Base-by-base conservation (phyloP, 2,329 filamentous ascomycete genomes). In the Venturia pyrina region DNA sequence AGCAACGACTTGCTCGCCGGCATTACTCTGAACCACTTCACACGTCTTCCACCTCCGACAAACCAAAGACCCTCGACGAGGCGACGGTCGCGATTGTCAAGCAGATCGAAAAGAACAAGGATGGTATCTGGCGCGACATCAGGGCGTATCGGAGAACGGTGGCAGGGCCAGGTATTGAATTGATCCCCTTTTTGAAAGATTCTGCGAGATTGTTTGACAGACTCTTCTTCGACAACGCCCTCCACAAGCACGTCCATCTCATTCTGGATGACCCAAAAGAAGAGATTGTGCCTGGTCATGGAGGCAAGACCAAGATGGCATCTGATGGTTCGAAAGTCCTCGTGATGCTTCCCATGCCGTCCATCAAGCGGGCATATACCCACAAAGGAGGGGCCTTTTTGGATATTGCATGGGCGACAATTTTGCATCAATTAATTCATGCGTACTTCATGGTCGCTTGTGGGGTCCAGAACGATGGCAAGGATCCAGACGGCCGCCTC, bases 361-460 rank as follows among this genome's bases (percentile, higher is more conserved):
- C 24, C 3, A 17, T 48, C 60, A 40, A 44, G n/a, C 7, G 34
- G 17, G 37, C 15, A 32, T 17, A n/a, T 15, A 28, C 24, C 3
- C 11, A 5, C 4, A 44, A 6, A 21, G 24, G 17, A 5, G n/a
- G 8, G 3, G 8, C 37, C 11, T 3, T n/a, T 3, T 37, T 59
- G 53, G 32, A 37, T 7, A 10, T 34, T 28, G 32, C 53, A 32
- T 59, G 53, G 60, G 37, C 56, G 19, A 50, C 37, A 10, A 19
- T 67, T 11, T 40, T 67, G 15, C 66, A 67, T 65, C 64, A 66
- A 24, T 28, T 67, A 41, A 67, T 67, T 40, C 66, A 67, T 34
- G 66, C 66, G 17, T 67, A 67, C 59, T 67, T 67, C 43, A 17
- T 67, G 19, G 46, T 59, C 13, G 48, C 34, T 21, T 66, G 64